Conservation (phyloP, 306 rosid genomes). For the Dryas alaskensis region DNA sequence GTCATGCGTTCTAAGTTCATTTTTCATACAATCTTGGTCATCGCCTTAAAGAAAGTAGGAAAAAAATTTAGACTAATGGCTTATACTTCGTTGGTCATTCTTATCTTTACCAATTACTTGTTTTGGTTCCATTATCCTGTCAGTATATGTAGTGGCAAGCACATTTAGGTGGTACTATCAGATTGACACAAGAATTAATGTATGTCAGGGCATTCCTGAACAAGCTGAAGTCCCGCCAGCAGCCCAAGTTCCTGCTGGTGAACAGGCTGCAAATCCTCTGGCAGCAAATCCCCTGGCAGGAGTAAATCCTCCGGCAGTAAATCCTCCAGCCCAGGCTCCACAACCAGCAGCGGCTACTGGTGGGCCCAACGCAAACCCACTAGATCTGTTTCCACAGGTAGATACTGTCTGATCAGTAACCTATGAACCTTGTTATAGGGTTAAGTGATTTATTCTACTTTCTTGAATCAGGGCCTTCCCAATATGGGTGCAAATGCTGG, state of each 20-base stretch:
- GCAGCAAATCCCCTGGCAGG: conserved; percentile 2
- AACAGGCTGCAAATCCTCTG: conserved; percentile 17
- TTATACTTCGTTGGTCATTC: neutral
- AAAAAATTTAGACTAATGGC: neutral
- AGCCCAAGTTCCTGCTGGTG: conserved; percentile 29
- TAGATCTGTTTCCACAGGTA: conserved; percentile 48
- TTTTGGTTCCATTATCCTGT: neutral
- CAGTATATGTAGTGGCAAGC: neutral
- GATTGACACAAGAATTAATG: neutral
- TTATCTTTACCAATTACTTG: neutral
- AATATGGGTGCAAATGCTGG: conserved; percentile 35
- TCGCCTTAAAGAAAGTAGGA: neutral
- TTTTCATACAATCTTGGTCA: neutral
- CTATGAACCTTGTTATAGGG: neutral
- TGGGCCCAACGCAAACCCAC: conserved; percentile 44
- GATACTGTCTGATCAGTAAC: neutral
- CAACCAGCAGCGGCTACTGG: conserved; percentile 22
- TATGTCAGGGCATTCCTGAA: conserved; percentile 42
- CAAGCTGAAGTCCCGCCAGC: conserved; percentile 39
- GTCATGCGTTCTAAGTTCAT: neutral
- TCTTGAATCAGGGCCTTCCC: conserved; percentile 42
- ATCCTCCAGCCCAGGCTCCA: conserved; percentile 28
- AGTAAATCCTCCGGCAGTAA: conserved; percentile 1
- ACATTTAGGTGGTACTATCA: neutral
- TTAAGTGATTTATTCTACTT: neutral